Percentiles rank a stretch among this genome's conserved stretches.
These are phyloP conservation scores for Boletellus emodensis DNA, from an alignment of 768 basidiomycete species.

Conservation along the genomic window DNA sequence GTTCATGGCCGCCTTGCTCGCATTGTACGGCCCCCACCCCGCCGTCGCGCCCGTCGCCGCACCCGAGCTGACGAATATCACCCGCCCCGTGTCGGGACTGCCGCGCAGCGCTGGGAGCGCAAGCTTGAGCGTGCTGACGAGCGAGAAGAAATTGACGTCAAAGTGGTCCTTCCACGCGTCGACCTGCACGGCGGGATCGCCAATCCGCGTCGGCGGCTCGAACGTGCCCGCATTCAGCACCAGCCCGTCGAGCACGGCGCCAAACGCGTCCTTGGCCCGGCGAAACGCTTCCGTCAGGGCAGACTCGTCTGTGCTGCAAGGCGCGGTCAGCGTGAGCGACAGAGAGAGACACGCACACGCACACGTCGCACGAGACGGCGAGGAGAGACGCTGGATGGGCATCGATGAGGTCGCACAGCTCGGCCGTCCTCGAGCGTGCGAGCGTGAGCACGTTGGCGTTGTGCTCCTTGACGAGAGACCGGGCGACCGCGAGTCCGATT, in stretches of 20 bases:
- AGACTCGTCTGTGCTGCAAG: constrained; percentile 53
- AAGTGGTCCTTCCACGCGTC: constrained; percentile 69
- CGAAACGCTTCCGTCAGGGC: constrained; percentile 55
- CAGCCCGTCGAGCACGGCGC: constrained; percentile 63
- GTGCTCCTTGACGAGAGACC: constrained; percentile 59
- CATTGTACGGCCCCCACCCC: constrained; percentile 81
- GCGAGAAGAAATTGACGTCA: constrained; percentile 86
- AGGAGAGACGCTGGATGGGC: constrained; percentile 42
- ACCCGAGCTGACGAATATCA: constrained; percentile 85
- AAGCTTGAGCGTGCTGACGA: constrained; percentile 63
- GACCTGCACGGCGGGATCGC: constrained; percentile 44
- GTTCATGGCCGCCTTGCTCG: constrained; percentile 88
- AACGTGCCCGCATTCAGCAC: constrained; percentile 83
- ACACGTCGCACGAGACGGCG: constrained; percentile 72
- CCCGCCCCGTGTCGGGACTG: constrained; percentile 53
- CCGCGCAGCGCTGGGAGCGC: constrained; percentile 67
- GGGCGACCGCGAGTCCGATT: constrained; percentile 77
- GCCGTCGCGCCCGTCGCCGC: constrained; percentile 63
- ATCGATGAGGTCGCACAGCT: constrained; percentile 49
- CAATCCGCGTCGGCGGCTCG: constrained; percentile 63
- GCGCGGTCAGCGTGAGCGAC: neutral
- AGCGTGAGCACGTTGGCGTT: constrained; percentile 70
- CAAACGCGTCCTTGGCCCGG: constrained; percentile 49
- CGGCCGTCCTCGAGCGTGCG: constrained; percentile 65
- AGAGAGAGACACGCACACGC: constrained; percentile 32